phyloP scores from a whole-genome alignment of 2,329 filamentous ascomycete species.

The Colletotrichum eremochloae region DNA sequence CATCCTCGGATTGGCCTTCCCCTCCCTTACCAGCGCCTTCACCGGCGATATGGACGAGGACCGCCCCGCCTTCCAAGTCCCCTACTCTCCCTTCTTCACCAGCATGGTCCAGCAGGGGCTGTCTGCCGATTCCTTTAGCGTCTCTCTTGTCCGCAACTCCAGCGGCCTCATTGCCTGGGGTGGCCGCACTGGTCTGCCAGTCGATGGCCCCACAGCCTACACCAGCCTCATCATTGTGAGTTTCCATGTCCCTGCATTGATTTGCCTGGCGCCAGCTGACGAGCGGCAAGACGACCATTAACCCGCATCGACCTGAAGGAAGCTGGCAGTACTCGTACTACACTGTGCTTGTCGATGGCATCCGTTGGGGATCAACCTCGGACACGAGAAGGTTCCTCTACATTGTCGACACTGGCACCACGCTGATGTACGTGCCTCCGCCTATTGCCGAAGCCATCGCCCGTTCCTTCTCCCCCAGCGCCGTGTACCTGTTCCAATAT shows the following conservation, averaged over 20 bases:
- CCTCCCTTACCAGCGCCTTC: slow-evolving; percentile 63
- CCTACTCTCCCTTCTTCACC: slow-evolving; percentile 64
- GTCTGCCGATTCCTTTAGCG: slow-evolving; percentile 61
- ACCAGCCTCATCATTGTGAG: slow-evolving; percentile 63
- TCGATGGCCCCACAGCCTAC: slow-evolving; percentile 49
- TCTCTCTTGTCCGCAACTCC: slow-evolving; percentile 62
- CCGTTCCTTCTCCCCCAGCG: slow-evolving; percentile 59
- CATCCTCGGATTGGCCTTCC: slow-evolving; percentile 65
- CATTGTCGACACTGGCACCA: slow-evolving; percentile 67
- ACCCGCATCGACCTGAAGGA: slow-evolving; percentile 52
- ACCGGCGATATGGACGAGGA: slow-evolving; percentile 56
- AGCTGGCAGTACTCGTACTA: slow-evolving; percentile 65
- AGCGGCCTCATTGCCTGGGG: slow-evolving; percentile 63
- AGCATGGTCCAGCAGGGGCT: slow-evolving; percentile 61
- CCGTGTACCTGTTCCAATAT: slow-evolving; percentile 61
- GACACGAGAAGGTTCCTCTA: slow-evolving; percentile 61
- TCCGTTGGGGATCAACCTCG: slow-evolving; percentile 58
- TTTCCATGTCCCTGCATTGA: background rate
- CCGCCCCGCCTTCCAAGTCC: slow-evolving; percentile 53
- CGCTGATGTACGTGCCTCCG: slow-evolving; percentile 63
- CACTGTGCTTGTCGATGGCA: slow-evolving; percentile 64
- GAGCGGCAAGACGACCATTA: slow-evolving; percentile 58
- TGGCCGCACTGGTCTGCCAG: slow-evolving; percentile 54
- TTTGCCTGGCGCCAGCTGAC: slow-evolving; percentile 23
- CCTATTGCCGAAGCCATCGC: slow-evolving; percentile 65